Percentiles rank a stretch among this genome's conserved stretches.
These are phyloP conservation scores for Ogataea paraovalis DNA, from an alignment of 805 yeast species.

Conservation along the genomic window DNA sequence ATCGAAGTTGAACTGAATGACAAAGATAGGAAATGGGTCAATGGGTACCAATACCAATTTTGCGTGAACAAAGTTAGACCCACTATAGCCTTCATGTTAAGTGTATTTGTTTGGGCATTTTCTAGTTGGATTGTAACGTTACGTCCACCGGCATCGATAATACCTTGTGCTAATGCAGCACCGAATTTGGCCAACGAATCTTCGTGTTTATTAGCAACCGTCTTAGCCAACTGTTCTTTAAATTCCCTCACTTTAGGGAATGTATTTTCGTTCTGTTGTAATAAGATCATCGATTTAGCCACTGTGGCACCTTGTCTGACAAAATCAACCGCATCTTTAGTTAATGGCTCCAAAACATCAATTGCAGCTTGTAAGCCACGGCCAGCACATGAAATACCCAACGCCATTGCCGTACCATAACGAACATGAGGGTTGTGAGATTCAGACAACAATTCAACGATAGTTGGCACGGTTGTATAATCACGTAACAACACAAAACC, in stretches of 20 bases:
- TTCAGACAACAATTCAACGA: constrained; percentile 87
- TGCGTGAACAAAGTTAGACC: constrained; percentile 88
- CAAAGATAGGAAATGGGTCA: constrained; percentile 86
- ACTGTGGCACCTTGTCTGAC: constrained; percentile 97
- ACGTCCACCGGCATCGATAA: constrained; percentile 97
- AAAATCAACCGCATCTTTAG: constrained; percentile 92
- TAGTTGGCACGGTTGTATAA: constrained; percentile 89
- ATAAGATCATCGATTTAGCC: constrained; percentile 85
- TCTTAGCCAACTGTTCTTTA: constrained; percentile 68
- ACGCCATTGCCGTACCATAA: constrained; percentile 96
- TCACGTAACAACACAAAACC: constrained; percentile 91
- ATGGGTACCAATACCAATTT: constrained; percentile 98
- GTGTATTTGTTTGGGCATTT: constrained; percentile 81
- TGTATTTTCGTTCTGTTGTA: constrained; percentile 80
- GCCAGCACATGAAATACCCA: constrained; percentile 97
- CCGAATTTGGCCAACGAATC: constrained; percentile 98
- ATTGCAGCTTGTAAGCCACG: constrained; percentile 84
- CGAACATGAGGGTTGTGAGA: constrained; percentile 98
- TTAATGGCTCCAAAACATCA: constrained; percentile 87
- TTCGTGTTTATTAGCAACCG: constrained; percentile 84
- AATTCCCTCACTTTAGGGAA: constrained; percentile 76
- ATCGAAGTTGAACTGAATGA: constrained; percentile 92
- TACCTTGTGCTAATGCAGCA: constrained; percentile 95
- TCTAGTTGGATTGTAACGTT: constrained; percentile 93
- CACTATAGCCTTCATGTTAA: constrained; percentile 86